Base-by-base conservation (phyloP, 2,329 filamentous ascomycete species). In the Diaporthe eres region DNA sequence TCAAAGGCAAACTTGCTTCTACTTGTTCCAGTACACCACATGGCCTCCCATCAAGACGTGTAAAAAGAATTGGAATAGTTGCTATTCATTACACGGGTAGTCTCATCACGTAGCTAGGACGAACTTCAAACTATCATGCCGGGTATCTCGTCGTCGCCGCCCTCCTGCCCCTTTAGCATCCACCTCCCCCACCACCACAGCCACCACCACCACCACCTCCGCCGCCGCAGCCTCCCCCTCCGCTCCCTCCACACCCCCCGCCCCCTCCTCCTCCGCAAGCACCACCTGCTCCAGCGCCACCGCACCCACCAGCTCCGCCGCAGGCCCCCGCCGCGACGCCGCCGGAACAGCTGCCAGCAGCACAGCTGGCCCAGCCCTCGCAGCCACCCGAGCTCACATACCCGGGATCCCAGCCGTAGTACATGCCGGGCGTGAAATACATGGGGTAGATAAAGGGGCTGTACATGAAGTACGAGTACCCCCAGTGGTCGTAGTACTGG, bases 401-500 rank as follows among this genome's bases (percentile, higher is more conserved):
- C 1, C 84, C 83, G 0, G 88, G 87, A 71, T 86, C 84, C 9
- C 83, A 85, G 3, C 83, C 86, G 67, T 85, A 86, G 78, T 90
- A 90, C 61, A 88, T 78, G 2, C 82, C 85, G 0, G 85, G 86
- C 0, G 84, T 85, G 75, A 86, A 85, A 78, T 85, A 87, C 10
- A 84, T 61, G 0, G 87, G 84, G 47, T 85, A 85, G 76, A 86
- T 83, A 47, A 82, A 89, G 0, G 88, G 88, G 0, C 85, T 85
- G 75, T 89, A 88, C 81, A 88, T 85, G 75, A 85, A 82, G 76
- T 89, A 90, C 0, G 84, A 82, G 68, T 88, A 88, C 0, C 89
- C 89, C 90, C 90, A 91, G 80, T 90, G 86, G 70, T 85, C 81
- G 75, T 88, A 88, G 74, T 89, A 91, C 53, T 88, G 81, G 5